Evolutionary conservation across 2,329 filamentous ascomycete species (phyloP).

Genomic region (Endothia cerciana): DNA sequence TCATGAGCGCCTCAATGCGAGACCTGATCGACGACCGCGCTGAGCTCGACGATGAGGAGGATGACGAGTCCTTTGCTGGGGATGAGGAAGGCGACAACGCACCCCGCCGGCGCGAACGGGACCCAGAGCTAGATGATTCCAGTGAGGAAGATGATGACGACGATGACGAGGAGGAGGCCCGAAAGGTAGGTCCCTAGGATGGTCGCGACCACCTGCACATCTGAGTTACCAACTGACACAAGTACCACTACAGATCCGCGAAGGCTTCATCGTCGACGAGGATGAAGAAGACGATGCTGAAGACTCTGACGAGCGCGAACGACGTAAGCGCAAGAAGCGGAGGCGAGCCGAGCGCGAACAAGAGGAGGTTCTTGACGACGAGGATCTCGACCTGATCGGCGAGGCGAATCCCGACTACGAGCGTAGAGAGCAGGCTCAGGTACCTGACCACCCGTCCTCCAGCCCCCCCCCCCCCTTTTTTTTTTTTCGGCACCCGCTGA

Average conservation of each 20-base stretch:
- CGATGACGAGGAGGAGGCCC: conserved; percentile 84
- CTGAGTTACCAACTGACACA: conserved; percentile 13
- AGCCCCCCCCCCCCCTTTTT: not conserved
- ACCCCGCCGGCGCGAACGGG: conserved; percentile 53
- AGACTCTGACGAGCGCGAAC: conserved; percentile 56
- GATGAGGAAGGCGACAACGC: conserved; percentile 76
- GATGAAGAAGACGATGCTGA: conserved; percentile 75
- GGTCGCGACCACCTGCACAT: not conserved
- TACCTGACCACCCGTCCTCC: conserved; percentile 1
- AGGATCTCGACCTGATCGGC: conserved; percentile 93
- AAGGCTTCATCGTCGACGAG: conserved; percentile 96
- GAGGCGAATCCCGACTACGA: conserved; percentile 75
- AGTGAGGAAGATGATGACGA: conserved; percentile 93
- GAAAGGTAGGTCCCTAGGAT: conserved; percentile 57
- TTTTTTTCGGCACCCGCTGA: conserved; percentile 13
- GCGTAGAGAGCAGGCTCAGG: conserved; percentile 52
- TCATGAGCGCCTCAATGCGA: conserved; percentile 67
- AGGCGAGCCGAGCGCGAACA: conserved; percentile 76
- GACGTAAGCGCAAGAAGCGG: conserved; percentile 75
- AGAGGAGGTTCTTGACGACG: conserved; percentile 90
- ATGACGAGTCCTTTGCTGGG: conserved; percentile 82
- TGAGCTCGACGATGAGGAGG: conserved; percentile 82
- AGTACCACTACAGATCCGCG: conserved; percentile 66
- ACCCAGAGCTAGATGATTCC: conserved; percentile 72
- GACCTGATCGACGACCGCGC: conserved; percentile 85